Evolutionary conservation across 768 basidiomycete species (phyloP).

Genomic region (Tubosaeta sp.): DNA sequence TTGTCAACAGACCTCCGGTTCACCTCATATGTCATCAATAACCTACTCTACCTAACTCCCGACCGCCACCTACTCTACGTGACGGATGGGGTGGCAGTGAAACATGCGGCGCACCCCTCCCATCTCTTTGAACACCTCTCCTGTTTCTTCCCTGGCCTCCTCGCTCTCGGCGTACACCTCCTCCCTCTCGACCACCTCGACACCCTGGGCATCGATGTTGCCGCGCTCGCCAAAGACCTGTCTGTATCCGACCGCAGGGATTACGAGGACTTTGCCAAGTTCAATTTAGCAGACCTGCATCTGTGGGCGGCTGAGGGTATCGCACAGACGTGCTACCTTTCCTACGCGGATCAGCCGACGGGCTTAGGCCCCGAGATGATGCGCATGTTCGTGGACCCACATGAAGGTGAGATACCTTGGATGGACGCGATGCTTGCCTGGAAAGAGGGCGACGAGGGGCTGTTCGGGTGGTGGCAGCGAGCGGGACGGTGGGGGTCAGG

Average conservation of each 20-base stretch:
- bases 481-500: neutral
- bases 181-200: constrained; percentile 53
- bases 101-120: constrained; percentile 29
- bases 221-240: constrained; percentile 29
- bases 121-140: constrained; percentile 67
- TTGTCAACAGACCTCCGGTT: constrained; percentile 48
- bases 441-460: constrained; percentile 29
- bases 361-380: constrained; percentile 62
- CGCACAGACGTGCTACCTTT: constrained; percentile 67
- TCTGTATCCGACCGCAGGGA: constrained; percentile 21
- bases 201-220: constrained; percentile 43
- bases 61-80: constrained; percentile 45
- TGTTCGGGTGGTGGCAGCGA: neutral
- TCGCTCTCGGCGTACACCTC: constrained; percentile 68
- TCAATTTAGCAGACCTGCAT: constrained; percentile 57
- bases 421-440: constrained; percentile 39
- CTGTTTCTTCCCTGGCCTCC: constrained; percentile 73
- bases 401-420: constrained; percentile 17
- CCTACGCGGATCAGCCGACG: constrained; percentile 65
- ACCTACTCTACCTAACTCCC: constrained; percentile 6
- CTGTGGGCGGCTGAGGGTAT: constrained; percentile 73
- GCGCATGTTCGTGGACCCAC: constrained; percentile 13
- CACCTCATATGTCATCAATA: constrained; percentile 53
- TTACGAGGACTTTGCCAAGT: constrained; percentile 36
- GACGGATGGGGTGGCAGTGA: constrained; percentile 42